Percentiles rank a stretch among this genome's conserved stretches.
phyloP scores from a whole-genome alignment of 1,284 basidiomycete species.

The Fistulinella cinereoalba region DNA sequence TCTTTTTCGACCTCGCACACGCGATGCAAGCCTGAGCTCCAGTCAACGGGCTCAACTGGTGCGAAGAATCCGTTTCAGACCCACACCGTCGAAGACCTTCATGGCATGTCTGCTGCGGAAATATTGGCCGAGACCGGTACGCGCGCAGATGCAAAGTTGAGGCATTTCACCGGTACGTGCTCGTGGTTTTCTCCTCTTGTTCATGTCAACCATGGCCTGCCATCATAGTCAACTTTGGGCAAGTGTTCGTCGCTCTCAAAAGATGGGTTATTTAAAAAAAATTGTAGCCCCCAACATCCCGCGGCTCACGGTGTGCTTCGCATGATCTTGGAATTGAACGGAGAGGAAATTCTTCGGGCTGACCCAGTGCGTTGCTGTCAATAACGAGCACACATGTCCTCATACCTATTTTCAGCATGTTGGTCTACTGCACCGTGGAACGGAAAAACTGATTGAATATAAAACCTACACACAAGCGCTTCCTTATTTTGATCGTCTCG shows the following conservation, averaged over 20 bases:
- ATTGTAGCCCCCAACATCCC: slow-evolving; percentile 86
- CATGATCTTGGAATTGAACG: slow-evolving; percentile 96
- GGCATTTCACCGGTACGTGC: slow-evolving; percentile 84
- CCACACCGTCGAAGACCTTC: slow-evolving; percentile 79
- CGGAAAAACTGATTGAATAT: slow-evolving; percentile 99
- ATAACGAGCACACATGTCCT: background rate
- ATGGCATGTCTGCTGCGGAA: slow-evolving; percentile 72
- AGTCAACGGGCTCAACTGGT: slow-evolving; percentile 22
- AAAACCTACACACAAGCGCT: slow-evolving; percentile 98
- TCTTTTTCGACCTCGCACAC: slow-evolving; percentile 28
- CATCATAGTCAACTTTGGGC: slow-evolving; percentile 86
- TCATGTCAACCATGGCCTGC: slow-evolving; percentile 8
- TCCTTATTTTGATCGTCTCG: slow-evolving; percentile 99
- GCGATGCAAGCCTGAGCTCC: slow-evolving; percentile 22
- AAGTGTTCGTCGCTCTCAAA: slow-evolving; percentile 23
- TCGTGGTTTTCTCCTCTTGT: slow-evolving; percentile 4
- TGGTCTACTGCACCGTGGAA: slow-evolving; percentile 94
- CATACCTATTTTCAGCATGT: slow-evolving; percentile 64
- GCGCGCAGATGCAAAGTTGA: slow-evolving; percentile 77
- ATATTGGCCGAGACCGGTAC: slow-evolving; percentile 76
- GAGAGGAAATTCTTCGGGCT: slow-evolving; percentile 89
- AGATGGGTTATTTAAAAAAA: background rate
- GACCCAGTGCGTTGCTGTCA: slow-evolving; percentile 65
- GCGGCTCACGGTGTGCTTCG: slow-evolving; percentile 98
- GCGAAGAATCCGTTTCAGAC: slow-evolving; percentile 55